Evolutionary conservation across 78 protist genomes (phyloP), one percentile per base, ranked within the genome.

Genomic region (Polysphondylium violaceum): DNA sequence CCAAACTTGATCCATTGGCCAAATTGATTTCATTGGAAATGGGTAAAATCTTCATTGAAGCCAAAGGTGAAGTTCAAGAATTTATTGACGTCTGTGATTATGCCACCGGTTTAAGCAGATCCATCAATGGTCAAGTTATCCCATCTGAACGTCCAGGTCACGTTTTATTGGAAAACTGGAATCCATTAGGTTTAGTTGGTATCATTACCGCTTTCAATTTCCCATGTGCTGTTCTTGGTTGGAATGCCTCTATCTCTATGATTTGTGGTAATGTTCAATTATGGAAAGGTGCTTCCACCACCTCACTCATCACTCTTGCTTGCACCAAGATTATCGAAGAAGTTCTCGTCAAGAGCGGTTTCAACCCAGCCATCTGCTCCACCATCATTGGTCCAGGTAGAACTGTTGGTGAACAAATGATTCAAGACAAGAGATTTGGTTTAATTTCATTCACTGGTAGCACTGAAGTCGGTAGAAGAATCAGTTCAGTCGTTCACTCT

Each of bases 171-270:
- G 98, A 96, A 58, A 31, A 31, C 36, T 97, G 99, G 99, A 91
- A 95, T 88, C 99, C 99, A 25, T 81, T 97, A 27, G 99, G 99
- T 35, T 47, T 65, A 16, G 83, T 97, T 31, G 99, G 98, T 51
- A 65, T 95, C 87, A 97, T 97, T 83, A 69, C 96, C 23, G 99
- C 99, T 53, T 97, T 97, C 94, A 97, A 97, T 90, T 97, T 97
- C 93, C 99, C 99, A 33, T 85, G 95, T 33, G 98, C 98, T 21
- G 98, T 97, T 25, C 58, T 44, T 16, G 97, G 97, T 79, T 97
- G 98, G 98, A 97, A 97, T 85, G 56, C 81, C 3, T 96, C 98
- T 21, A 43, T 97, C 68, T 76, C 87, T 31, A 58, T 91, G 78
- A 21, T 67, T 21, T 97, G 76, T 92, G 98, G 96, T 88, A 65